A percentile compares a stretch with the other conserved stretches of the same genome.
These are phyloP conservation scores for Elaeis guineensis DNA, from an alignment of 176 grass and related monocot species.

Conservation along the genomic window DNA sequence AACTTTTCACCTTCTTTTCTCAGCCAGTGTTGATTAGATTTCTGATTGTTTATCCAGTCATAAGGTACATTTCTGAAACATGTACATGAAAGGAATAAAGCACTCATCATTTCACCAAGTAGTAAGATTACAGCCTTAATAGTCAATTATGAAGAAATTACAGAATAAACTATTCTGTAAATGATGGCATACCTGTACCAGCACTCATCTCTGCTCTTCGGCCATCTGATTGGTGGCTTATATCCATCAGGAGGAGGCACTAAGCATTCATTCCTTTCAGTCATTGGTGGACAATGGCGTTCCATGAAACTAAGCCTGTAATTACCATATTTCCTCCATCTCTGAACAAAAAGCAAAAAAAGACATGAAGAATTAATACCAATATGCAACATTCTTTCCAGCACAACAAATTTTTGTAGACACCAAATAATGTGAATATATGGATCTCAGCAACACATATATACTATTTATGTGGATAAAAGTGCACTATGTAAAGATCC, in stretches of 20 bases:
- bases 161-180: too few relatives aligned
- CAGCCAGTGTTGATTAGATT: constrained; percentile 97
- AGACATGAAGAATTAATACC: neutral
- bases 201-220: constrained; percentile 92
- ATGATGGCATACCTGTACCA: constrained; percentile 58
- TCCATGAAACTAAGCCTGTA: constrained; percentile 96
- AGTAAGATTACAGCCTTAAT: too few relatives aligned
- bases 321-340: constrained; percentile 78
- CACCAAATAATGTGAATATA: too few relatives aligned
- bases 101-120: neutral
- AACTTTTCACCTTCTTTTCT: constrained; percentile 83
- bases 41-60: constrained; percentile 99
- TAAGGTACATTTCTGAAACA: constrained; percentile 75
- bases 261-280: constrained; percentile 63
- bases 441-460: too few relatives aligned
- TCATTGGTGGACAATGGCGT: constrained; percentile 70
- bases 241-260: constrained; percentile 74
- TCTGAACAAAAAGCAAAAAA: constrained; percentile 13
- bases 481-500: too few relatives aligned
- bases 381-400: too few relatives aligned
- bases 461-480: too few relatives aligned
- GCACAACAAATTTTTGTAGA: too few relatives aligned
- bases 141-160: too few relatives aligned
- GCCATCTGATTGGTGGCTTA: constrained; percentile 87
- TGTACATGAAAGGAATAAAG: neutral